A percentile compares a stretch with the other conserved stretches of the same genome.
Evolutionary conservation across 2,329 filamentous ascomycete species (phyloP).

Genomic region (Paracamarosporium sp.): DNA sequence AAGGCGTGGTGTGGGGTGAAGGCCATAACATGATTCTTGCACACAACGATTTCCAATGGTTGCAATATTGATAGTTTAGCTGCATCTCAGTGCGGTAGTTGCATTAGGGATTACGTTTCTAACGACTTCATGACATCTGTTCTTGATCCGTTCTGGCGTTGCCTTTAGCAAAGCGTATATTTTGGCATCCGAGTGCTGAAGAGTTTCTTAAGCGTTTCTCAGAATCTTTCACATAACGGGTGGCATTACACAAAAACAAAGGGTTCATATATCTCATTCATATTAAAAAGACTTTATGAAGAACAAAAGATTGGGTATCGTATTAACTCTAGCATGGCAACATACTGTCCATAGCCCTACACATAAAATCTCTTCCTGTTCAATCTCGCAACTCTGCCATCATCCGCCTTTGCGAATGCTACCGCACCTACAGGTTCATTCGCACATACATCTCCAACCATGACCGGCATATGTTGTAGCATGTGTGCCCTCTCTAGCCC

Average conservation of each 20-base stretch:
- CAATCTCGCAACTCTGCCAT: conserved; percentile 22
- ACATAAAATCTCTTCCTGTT: conserved; percentile 31
- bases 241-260: background rate
- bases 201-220: too few relatives aligned
- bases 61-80: conserved; percentile 24
- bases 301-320: background rate
- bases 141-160: too few relatives aligned
- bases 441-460: conserved; percentile 37
- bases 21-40: conserved; percentile 39
- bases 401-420: conserved; percentile 30
- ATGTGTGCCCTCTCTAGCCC: conserved; percentile 31
- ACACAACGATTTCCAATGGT: conserved; percentile 37
- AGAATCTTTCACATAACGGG: too few relatives aligned
- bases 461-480: conserved; percentile 29
- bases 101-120: background rate
- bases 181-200: too few relatives aligned
- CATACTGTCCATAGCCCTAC: conserved; percentile 7
- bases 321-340: background rate
- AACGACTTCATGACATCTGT: background rate
- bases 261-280: background rate
- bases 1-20: conserved; percentile 35
- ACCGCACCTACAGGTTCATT: conserved; percentile 35
- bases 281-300: background rate
- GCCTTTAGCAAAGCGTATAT: too few relatives aligned
- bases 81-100: background rate